These are phyloP conservation scores for Vigna angularis DNA, from an alignment of 306 rosid species.

Conservation along the genomic window DNA sequence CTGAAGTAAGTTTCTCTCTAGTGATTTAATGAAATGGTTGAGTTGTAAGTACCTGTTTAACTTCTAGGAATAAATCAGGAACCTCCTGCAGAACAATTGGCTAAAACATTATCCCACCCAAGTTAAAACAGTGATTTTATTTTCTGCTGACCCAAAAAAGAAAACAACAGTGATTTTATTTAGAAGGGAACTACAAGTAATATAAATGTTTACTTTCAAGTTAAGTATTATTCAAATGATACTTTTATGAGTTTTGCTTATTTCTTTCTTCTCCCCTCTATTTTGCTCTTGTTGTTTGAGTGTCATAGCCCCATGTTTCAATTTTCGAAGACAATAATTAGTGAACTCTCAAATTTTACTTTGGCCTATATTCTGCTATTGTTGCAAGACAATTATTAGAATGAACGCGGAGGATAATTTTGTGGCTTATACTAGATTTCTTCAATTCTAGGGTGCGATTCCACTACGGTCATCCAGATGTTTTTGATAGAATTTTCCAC, in stretches of 20 bases:
- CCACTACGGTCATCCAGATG: constrained; percentile 99
- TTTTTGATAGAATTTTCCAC: constrained; percentile 95
- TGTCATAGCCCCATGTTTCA: constrained; percentile 27
- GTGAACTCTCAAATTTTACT: constrained; percentile 10
- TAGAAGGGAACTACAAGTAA: constrained; percentile 6
- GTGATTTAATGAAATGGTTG: constrained; percentile 35
- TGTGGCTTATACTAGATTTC: constrained; percentile 43
- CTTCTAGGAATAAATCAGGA: constrained; percentile 28
- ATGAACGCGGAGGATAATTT: constrained; percentile 8
- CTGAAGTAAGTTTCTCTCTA: constrained; percentile 70
- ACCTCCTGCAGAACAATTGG: constrained; percentile 6
- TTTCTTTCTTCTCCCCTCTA: constrained; percentile 23
- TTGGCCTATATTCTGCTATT: constrained; percentile 12
- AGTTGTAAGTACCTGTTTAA: constrained; percentile 25
- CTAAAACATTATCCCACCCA: constrained; percentile 22
- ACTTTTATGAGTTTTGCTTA: constrained; percentile 3
- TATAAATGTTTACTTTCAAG: constrained; percentile 20
- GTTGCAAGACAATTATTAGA: constrained; percentile 38
- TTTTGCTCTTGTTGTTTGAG: constrained; percentile 9
- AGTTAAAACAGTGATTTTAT: constrained; percentile 38
- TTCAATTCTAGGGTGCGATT: constrained; percentile 80
- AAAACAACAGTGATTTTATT: constrained; percentile 31
- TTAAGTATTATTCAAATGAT: constrained; percentile 23
- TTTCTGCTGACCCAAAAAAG: not conserved
- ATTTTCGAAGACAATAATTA: constrained; percentile 27